phyloP scores from a whole-genome alignment of 805 yeast genomes.

The Myxozyma kluyveri region DNA sequence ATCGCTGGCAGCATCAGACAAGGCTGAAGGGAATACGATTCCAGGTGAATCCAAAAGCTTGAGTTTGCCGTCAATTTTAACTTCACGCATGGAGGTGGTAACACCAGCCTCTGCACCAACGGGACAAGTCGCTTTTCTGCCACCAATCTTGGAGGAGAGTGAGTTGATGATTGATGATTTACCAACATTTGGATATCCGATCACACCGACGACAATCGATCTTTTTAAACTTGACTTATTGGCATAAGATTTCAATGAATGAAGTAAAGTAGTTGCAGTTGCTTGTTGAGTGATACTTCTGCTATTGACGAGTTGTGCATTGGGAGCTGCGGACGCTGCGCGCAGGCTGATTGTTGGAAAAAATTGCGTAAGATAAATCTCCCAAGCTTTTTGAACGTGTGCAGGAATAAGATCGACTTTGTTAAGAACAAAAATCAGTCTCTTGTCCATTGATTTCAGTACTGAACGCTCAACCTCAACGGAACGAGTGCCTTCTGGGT shows the following conservation, averaged over 20 bases:
- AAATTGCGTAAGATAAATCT: constrained; percentile 67
- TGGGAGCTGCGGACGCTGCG: constrained; percentile 67
- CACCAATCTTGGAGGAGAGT: constrained; percentile 66
- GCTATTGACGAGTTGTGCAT: constrained; percentile 61
- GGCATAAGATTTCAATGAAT: constrained; percentile 82
- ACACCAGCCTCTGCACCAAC: constrained; percentile 98
- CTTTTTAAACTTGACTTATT: constrained; percentile 80
- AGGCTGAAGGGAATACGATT: constrained; percentile 75
- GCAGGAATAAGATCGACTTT: constrained; percentile 93
- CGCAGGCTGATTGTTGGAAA: constrained; percentile 88
- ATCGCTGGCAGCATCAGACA: constrained; percentile 34
- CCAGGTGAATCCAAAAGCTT: constrained; percentile 95
- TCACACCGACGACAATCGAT: constrained; percentile 88
- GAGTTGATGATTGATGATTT: constrained; percentile 86
- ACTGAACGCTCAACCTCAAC: constrained; percentile 88
- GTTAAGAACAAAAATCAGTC: constrained; percentile 81
- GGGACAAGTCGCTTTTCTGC: constrained; percentile 67
- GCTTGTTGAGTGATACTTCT: constrained; percentile 66
- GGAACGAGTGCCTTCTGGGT: constrained; percentile 93
- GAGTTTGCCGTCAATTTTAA: constrained; percentile 85
- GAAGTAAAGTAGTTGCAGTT: constrained; percentile 72
- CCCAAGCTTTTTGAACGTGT: constrained; percentile 78
- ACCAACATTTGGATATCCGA: constrained; percentile 97
- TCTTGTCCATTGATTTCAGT: constrained; percentile 59
- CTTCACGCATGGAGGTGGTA: constrained; percentile 86